Evolutionary conservation across 164 flowering plant genomes (phyloP).

Genomic region (grape (Vitis vinifera)): ASM3070453v1 NC_081818.1:28168001-28168500

Average conservation of each 20-base stretch:
- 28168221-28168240: no score
- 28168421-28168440: neutral
- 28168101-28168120: constrained; percentile 83
- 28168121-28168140: constrained; percentile 95
- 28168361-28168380: no score
- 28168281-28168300: no score
- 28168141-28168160: constrained; percentile 81
- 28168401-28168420: no score
- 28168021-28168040: constrained; percentile 36
- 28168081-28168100: neutral
- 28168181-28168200: neutral
- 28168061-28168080: neutral
- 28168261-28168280: no score
- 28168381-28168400: no score
- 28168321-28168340: no score
- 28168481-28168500: neutral
- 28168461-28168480: neutral
- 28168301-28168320: no score
- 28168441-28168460: neutral
- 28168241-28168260: no score
- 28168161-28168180: constrained; percentile 31
- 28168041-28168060: neutral
- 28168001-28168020: constrained; percentile 77
- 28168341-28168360: no score
- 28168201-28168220: neutral